Conservation (phyloP, 768 basidiomycete species). For the Boletus coccyginus region DNA sequence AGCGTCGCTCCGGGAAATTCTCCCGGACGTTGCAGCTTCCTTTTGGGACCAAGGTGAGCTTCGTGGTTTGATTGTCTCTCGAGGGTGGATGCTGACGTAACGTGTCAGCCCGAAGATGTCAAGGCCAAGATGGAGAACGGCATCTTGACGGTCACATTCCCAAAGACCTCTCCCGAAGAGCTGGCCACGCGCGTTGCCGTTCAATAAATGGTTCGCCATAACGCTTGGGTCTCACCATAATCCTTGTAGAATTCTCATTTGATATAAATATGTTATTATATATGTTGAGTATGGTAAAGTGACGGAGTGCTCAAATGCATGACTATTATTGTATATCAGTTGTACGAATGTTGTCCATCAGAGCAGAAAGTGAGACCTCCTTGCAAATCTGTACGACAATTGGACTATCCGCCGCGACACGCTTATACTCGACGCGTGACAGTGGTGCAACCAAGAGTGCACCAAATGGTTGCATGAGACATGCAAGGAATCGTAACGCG, state of each 20-base stretch:
- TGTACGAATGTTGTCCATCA: not conserved
- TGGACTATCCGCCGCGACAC: not conserved
- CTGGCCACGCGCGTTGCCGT: conserved; percentile 14
- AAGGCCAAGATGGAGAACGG: conserved; percentile 48
- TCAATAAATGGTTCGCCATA: not conserved
- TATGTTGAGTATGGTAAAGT: not conserved
- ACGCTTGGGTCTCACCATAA: not conserved
- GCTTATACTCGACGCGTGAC: too few species aligned
- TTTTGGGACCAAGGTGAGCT: conserved; percentile 42
- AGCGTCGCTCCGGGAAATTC: conserved; percentile 46
- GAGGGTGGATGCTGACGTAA: not conserved
- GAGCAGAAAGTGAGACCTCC: not conserved
- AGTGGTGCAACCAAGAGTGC: too few species aligned
- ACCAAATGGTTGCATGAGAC: too few species aligned
- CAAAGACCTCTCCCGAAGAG: conserved; percentile 38
- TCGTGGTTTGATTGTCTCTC: not conserved
- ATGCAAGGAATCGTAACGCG: too few species aligned
- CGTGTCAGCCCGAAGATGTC: conserved; percentile 40
- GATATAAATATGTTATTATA: not conserved
- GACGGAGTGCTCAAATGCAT: not conserved
- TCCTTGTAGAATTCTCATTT: not conserved
- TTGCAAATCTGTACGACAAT: not conserved
- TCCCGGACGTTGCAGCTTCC: conserved; percentile 46
- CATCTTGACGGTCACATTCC: conserved; percentile 47
- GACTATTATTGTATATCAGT: not conserved